Evolutionary conservation across 257 asterid genomes (phyloP).

Genomic region (Solanum etuberosum): DNA sequence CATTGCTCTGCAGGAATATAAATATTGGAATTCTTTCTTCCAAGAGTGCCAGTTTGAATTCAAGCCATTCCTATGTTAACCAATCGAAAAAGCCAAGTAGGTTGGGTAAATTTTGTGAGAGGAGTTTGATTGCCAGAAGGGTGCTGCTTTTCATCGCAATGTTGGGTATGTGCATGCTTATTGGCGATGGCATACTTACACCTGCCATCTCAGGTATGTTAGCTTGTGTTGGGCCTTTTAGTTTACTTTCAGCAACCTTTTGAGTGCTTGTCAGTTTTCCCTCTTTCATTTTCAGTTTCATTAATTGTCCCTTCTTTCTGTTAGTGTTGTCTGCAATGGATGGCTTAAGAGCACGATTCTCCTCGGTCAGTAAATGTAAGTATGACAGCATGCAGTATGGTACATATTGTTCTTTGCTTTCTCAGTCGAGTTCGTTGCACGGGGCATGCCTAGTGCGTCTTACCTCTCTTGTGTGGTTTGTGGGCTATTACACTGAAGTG

Average conservation of each 20-base stretch:
- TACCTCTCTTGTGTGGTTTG: background rate
- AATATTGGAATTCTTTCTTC: conserved; percentile 29
- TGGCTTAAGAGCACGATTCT: conserved; percentile 30
- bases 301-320: background rate
- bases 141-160: conserved; percentile 34
- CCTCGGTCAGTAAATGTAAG: conserved; percentile 26
- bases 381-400: background rate
- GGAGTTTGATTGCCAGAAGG: conserved; percentile 31
- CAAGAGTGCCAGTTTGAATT: conserved; percentile 1
- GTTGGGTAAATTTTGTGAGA: conserved; percentile 30
- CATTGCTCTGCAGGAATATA: conserved; percentile 45
- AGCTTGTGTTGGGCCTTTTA: background rate
- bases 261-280: background rate
- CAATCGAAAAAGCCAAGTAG: conserved; percentile 8
- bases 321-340: conserved; percentile 38
- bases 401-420: background rate
- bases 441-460: background rate
- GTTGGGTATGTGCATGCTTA: conserved; percentile 58
- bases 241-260: background rate
- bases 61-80: background rate
- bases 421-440: background rate
- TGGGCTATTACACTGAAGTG: background rate
- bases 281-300: background rate
- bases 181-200: conserved; percentile 66
- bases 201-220: conserved; percentile 63